These are phyloP conservation scores for Phaffia tasmanica DNA, from an alignment of 768 basidiomycete species.

Conservation along the genomic window DNA sequence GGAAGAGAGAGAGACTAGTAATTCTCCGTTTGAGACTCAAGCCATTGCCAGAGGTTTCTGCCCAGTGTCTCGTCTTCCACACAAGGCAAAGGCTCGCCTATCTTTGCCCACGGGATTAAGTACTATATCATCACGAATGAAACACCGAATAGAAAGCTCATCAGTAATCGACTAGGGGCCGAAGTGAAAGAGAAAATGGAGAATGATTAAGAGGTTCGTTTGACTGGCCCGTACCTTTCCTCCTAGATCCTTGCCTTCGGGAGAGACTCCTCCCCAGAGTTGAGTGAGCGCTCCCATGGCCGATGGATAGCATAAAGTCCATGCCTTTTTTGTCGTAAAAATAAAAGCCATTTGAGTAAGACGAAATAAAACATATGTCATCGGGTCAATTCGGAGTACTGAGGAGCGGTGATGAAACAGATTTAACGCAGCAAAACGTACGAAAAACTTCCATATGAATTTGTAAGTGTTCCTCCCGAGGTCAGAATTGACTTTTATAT, in stretches of 20 bases:
- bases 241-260: conserved; percentile 17
- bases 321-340: not conserved
- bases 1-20: no score
- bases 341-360: not conserved
- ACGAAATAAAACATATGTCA: not conserved
- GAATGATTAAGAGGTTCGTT: not conserved
- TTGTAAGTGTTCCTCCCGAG: no score
- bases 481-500: conserved; percentile 12
- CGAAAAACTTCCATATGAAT: not conserved
- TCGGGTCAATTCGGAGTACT: not conserved
- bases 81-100: not conserved
- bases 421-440: no score
- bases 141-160: not conserved
- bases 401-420: not conserved
- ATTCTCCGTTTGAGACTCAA: not conserved
- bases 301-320: not conserved
- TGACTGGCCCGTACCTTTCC: conserved; percentile 3
- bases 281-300: conserved; percentile 24
- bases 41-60: conserved; percentile 20
- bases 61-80: conserved; percentile 11
- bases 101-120: conserved; percentile 13
- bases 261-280: conserved; percentile 23
- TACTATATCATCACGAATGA: not conserved
- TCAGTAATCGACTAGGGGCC: not conserved
- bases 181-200: not conserved